A percentile compares a stretch with the other conserved stretches of the same genome.
phyloP scores from a whole-genome alignment of 495 filamentous ascomycete genomes.

The Hypoxylon lenormandii region DNA sequence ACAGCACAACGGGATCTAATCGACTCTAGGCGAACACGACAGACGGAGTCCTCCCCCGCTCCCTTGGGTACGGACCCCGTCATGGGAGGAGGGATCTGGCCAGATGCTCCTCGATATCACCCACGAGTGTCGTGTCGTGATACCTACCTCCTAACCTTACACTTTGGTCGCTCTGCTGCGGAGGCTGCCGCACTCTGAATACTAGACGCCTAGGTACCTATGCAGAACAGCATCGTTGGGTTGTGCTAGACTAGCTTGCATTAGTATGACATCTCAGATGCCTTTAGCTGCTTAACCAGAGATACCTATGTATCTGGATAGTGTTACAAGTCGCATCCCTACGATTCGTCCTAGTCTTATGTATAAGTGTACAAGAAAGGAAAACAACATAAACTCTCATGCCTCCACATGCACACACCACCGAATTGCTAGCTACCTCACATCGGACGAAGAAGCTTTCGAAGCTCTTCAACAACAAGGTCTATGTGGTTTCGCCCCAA shows the following conservation, averaged over 20 bases:
- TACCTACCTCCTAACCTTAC: neutral
- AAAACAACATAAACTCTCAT: slow-evolving; percentile 13
- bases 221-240: slow-evolving; percentile 1
- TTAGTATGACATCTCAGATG: slow-evolving; percentile 39
- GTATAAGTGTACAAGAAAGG: slow-evolving; percentile 9
- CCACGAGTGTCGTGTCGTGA: slow-evolving; percentile 24
- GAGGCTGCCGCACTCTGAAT: slow-evolving; percentile 26
- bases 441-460: slow-evolving; percentile 31
- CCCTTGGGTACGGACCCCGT: slow-evolving; percentile 22
- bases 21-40: slow-evolving; percentile 29
- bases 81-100: slow-evolving; percentile 8
- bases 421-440: slow-evolving; percentile 1
- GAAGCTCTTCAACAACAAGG: too few species aligned
- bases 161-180: slow-evolving; percentile 22
- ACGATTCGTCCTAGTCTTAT: slow-evolving; percentile 19
- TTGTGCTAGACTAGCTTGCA: slow-evolving; percentile 23
- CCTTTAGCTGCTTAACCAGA: slow-evolving; percentile 21
- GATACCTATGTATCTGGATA: too few species aligned
- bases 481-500: neutral
- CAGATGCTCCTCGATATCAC: slow-evolving; percentile 27
- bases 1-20: slow-evolving; percentile 38
- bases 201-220: too few species aligned
- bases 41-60: slow-evolving; percentile 24
- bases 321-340: slow-evolving; percentile 13
- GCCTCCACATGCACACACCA: neutral